Evolutionary conservation across 139 green algal species (phyloP).

Genomic region (Chlorella sp.): DNA sequence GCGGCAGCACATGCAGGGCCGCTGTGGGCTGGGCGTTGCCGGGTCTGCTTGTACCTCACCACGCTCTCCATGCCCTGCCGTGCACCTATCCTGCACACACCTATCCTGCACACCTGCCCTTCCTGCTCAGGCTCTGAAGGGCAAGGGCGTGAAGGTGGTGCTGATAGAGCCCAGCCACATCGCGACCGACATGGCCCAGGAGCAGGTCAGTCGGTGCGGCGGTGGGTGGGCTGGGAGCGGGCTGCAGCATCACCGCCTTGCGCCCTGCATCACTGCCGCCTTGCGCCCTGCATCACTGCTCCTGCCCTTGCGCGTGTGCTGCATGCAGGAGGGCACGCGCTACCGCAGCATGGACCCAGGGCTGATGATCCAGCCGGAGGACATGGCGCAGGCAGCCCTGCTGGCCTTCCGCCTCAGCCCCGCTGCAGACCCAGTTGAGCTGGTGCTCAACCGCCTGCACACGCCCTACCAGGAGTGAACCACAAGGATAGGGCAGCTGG

Average conservation of each 20-base stretch:
- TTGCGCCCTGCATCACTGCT: not conserved
- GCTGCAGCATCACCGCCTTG: too few species aligned
- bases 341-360: conserved; percentile 26
- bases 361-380: conserved; percentile 51
- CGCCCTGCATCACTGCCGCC: not conserved
- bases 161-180: conserved; percentile 55
- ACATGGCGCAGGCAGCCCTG: conserved; percentile 55
- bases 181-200: conserved; percentile 48
- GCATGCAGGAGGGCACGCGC: not conserved
- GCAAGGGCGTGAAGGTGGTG: conserved; percentile 58
- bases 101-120: too few species aligned
- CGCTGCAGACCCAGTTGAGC: not conserved
- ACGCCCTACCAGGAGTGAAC: conserved; percentile 8
- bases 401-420: conserved; percentile 41
- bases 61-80: not conserved
- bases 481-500: too few species aligned
- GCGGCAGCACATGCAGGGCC: too few species aligned
- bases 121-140: conserved; percentile 22
- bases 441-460: conserved; percentile 21
- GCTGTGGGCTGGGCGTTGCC: too few species aligned
- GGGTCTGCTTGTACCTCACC: not conserved
- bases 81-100: not conserved
- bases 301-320: too few species aligned
- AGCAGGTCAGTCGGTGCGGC: conserved; percentile 16
- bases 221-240: not conserved